Evolutionary conservation across 1,139 yeast species (phyloP).

Genomic region (Hemisphaericaspora subhashii): DNA sequence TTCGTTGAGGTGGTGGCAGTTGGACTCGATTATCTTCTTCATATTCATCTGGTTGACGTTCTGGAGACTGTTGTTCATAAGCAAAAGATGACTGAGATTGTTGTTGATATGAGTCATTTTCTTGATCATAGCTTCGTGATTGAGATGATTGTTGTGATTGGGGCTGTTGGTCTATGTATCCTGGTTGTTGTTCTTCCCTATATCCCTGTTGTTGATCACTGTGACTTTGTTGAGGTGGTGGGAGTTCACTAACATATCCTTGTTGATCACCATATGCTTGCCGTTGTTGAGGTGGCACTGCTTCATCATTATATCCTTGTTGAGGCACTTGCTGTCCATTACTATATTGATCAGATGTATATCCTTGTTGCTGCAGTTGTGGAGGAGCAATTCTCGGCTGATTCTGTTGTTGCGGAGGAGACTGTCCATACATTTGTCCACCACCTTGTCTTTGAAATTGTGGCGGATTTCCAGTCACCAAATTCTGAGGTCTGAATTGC

Average conservation of each 20-base stretch:
- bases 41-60: not conserved
- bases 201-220: not conserved
- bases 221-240: not conserved
- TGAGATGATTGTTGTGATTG: constrained; percentile 2
- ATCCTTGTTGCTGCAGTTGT: not conserved
- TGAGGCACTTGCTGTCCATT: not conserved
- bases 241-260: not conserved
- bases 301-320: not conserved
- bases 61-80: constrained; percentile 1
- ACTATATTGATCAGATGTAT: not conserved
- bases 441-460: constrained; percentile 4
- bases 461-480: constrained; percentile 12
- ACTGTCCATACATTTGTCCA: too few relatives aligned
- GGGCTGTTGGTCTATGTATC: not conserved
- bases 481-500: constrained; percentile 12
- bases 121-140: not conserved
- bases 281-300: not conserved
- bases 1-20: not conserved
- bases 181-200: not conserved
- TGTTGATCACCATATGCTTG: constrained; percentile 2
- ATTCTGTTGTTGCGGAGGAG: constrained; percentile 8
- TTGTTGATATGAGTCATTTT: constrained; percentile 2
- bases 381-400: not conserved
- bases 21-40: not conserved
- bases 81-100: not conserved